Evolutionary conservation across 495 filamentous ascomycete species (phyloP), one percentile per base, ranked within the genome.

Genomic region (Trichoderma parareesei): DNA sequence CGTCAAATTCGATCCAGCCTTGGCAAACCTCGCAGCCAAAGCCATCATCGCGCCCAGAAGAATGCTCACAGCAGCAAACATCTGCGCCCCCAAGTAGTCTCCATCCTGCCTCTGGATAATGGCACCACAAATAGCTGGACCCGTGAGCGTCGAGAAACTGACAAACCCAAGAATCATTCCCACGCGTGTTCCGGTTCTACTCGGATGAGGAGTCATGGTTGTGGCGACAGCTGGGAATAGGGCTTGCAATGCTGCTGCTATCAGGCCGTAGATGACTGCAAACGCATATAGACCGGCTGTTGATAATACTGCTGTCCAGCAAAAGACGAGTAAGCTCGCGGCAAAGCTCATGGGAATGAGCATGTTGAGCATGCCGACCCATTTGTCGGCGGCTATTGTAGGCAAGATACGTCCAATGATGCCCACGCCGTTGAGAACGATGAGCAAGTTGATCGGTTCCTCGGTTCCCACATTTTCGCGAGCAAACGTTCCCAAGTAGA

Each of bases 331-430:
- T 42, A 78, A 66, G 11, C 68, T 74, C 33, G 65, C 63, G 11
- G 62, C 59, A n/a, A 76, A 38, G 5, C 60, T 66, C 10, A 67
- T 67, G 11, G 53, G 57, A 48, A 35, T 62, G 7, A 80, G 60
- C 10, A 77, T 70, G 64, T 83, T 83, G 63, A 78, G 69, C 10
- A 70, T 70, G 13, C 81, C 81, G 48, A 74, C 70, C 7, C 10
- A 11, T 41, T 74, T 74, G 64, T 84, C 80, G 0, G 78, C 75
- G 1, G 81, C 42, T 9, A 78, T 61, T 9, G 77, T 76, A 0
- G 79, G 78, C 33, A 82, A 69, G 59, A 81, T 72, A 44, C 82
- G 74, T 1, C 81, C 80, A 61, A 80, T 76, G 16, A 77, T 73
- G 0, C 79, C 80, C 3, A 71, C 77, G 0, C 68, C 67, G 49